Evolutionary conservation across 495 filamentous ascomycete genomes (phyloP).

Genomic region (Sporormia fimetaria): DNA sequence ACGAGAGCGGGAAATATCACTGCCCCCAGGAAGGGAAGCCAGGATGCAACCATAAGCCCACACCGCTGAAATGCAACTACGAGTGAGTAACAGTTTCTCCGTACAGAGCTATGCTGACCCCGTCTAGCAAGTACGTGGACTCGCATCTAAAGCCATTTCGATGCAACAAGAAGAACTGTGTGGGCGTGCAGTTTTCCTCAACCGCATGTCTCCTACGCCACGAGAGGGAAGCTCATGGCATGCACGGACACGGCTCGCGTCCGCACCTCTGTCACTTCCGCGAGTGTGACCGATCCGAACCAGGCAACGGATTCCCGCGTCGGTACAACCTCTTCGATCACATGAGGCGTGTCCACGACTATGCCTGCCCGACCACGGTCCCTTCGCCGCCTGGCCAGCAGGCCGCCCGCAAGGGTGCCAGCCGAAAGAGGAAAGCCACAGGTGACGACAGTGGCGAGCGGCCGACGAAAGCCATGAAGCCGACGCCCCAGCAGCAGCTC

Average conservation of each 20-base stretch:
- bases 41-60: slow-evolving; percentile 71
- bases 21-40: slow-evolving; percentile 72
- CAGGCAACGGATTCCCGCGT: slow-evolving; percentile 78
- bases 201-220: slow-evolving; percentile 91
- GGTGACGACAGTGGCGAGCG: slow-evolving; percentile 11
- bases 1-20: slow-evolving; percentile 72
- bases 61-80: slow-evolving; percentile 94
- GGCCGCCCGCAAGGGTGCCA: not conserved
- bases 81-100: slow-evolving; percentile 51
- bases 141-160: slow-evolving; percentile 89
- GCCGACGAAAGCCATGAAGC: slow-evolving; percentile 16
- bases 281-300: slow-evolving; percentile 68
- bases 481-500: slow-evolving; percentile 10
- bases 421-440: slow-evolving; percentile 18
- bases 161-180: slow-evolving; percentile 70
- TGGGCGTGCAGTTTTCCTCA: slow-evolving; percentile 74
- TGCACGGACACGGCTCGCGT: slow-evolving; percentile 88
- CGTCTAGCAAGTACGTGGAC: slow-evolving; percentile 78
- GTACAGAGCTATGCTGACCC: slow-evolving; percentile 24
- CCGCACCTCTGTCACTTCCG: slow-evolving; percentile 74
- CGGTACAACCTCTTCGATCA: slow-evolving; percentile 92
- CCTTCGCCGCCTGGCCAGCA: slow-evolving; percentile 9
- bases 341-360: slow-evolving; percentile 87
- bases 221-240: slow-evolving; percentile 85
- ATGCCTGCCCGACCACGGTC: slow-evolving; percentile 29